Conservation (phyloP, 2,329 filamentous ascomycete species). For the Clathrospora elynae region DNA sequence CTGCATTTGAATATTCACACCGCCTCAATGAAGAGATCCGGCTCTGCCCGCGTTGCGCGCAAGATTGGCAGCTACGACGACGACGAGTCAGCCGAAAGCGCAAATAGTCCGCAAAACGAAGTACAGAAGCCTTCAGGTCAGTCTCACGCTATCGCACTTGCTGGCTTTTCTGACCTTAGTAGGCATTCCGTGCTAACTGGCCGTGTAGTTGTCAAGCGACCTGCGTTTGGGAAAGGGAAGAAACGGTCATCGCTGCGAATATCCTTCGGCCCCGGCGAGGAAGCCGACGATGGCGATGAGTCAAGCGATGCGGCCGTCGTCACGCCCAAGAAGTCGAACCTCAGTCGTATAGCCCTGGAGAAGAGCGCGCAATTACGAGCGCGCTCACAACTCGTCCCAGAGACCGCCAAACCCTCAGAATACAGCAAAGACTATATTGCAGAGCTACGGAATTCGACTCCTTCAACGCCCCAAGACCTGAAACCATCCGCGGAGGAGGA, state of each 20-base stretch:
- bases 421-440: conserved; percentile 88
- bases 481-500: conserved; percentile 44
- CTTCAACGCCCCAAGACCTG: conserved; percentile 74
- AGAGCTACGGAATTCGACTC: conserved; percentile 84
- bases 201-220: conserved; percentile 59
- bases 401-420: conserved; percentile 60
- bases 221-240: conserved; percentile 58
- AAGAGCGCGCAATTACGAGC: conserved; percentile 67
- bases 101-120: conserved; percentile 39
- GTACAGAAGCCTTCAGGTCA: conserved; percentile 50
- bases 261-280: conserved; percentile 72
- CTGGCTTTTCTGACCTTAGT: conserved; percentile 39
- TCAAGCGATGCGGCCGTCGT: conserved; percentile 58
- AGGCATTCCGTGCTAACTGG: conserved; percentile 52
- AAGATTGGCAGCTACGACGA: conserved; percentile 77
- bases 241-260: conserved; percentile 77
- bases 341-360: conserved; percentile 69
- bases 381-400: conserved; percentile 53
- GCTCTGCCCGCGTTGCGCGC: conserved; percentile 70
- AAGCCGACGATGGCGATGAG: conserved; percentile 58
- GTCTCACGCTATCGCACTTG: conserved; percentile 32
- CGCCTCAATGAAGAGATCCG: conserved; percentile 60
- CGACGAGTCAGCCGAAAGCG: conserved; percentile 36
- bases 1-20: background rate
- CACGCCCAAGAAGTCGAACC: conserved; percentile 65